Percentiles rank a stretch among this genome's conserved stretches.
These are phyloP conservation scores for Laburnicola sp. DNA, from an alignment of 2,329 filamentous ascomycete species.

Conservation along the genomic window DNA sequence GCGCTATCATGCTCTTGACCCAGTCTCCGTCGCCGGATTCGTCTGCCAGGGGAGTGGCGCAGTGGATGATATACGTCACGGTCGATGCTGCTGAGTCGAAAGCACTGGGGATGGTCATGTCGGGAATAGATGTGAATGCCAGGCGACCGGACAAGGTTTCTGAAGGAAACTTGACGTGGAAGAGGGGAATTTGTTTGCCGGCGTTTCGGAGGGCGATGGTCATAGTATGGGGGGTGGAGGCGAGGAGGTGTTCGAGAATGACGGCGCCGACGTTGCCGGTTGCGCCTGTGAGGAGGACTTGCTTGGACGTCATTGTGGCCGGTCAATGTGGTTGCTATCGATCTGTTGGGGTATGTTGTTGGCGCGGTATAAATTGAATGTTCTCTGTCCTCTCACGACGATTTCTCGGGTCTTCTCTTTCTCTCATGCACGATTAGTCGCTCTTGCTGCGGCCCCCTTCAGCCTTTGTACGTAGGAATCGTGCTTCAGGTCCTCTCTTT, in stretches of 20 bases:
- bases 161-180: slow-evolving; percentile 16
- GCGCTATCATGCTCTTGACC: slow-evolving; percentile 13
- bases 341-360: no score
- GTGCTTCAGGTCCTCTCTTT: no score
- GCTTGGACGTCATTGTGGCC: not conserved
- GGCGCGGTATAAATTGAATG: no score
- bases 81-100: slow-evolving; percentile 15
- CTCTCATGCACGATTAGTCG: no score
- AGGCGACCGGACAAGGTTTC: slow-evolving; percentile 16
- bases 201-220: slow-evolving; percentile 15
- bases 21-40: slow-evolving; percentile 1
- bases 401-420: no score
- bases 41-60: slow-evolving; percentile 15
- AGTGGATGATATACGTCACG: slow-evolving; percentile 18
- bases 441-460: no score
- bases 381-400: no score
- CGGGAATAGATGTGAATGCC: slow-evolving; percentile 18
- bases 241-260: slow-evolving; percentile 20
- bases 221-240: slow-evolving; percentile 18
- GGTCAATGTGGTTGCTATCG: no score
- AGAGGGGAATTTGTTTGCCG: not conserved
- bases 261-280: slow-evolving; percentile 27
- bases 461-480: no score
- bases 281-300: slow-evolving; percentile 27
- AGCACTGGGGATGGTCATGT: slow-evolving; percentile 17